phyloP scores from a whole-genome alignment of 352 stramenopile species.

The Globisporangium cystogenes region DNA sequence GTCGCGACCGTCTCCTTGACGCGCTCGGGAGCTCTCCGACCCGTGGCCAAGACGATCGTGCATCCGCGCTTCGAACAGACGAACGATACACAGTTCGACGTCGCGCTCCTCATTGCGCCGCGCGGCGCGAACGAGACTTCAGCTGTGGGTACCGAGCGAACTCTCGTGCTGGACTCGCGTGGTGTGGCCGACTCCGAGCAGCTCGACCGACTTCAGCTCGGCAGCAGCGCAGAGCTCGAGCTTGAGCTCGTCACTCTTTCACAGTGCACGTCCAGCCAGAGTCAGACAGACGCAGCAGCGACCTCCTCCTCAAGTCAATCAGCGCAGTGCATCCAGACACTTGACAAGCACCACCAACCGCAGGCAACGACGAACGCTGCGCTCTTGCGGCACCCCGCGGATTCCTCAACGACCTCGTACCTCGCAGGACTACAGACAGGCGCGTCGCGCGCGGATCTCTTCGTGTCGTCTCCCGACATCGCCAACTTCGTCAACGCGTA shows the following conservation, averaged over 20 bases:
- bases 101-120: slow-evolving; percentile 2
- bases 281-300: neutral
- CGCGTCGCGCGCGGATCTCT: neutral
- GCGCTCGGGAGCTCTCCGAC: neutral
- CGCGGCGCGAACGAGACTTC: neutral
- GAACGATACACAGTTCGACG: neutral
- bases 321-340: neutral
- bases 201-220: neutral
- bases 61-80: neutral
- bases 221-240: neutral
- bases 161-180: neutral
- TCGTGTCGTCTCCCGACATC: neutral
- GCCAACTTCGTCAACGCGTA: slow-evolving; percentile 2
- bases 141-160: too few species aligned
- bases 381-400: neutral
- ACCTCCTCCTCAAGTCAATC: neutral
- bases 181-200: neutral
- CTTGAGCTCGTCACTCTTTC: neutral
- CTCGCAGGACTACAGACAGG: neutral
- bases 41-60: neutral
- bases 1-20: neutral
- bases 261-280: neutral
- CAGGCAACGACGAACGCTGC: neutral
- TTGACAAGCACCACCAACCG: neutral
- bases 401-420: neutral